Evolutionary conservation across 2,329 filamentous ascomycete species (phyloP), one percentile per base, ranked within the genome.

Genomic region (Chaetomiaceae sp.): DNA sequence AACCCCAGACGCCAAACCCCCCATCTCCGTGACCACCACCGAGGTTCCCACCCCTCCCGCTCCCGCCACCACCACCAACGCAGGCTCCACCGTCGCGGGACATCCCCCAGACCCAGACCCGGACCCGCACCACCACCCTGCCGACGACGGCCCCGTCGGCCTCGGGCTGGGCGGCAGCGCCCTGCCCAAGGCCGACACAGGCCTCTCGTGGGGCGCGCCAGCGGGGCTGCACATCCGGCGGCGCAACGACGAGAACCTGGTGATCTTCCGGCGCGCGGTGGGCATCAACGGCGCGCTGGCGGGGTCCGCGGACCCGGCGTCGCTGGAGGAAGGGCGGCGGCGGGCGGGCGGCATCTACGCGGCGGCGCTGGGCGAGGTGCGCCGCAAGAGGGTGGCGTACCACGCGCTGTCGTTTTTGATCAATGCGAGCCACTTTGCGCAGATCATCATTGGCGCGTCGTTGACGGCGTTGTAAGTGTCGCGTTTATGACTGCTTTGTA

Each of bases 371-470:
- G 19, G 46, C 12, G 57, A 58, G 12, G 63, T 68, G 54, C 56
- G 56, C 8, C 51, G 48, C 26, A 66, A 64, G 46, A 49, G 42
- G 1, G 38, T 59, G n/a, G 62, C 66, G 45, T 68, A 67, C 51
- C 56, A 56, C 1, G 11, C 64, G 1, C 56, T 71, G 9, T 64
- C 63, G 30, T 45, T 56, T 0, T 38, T 72, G 9, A 60, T 75
- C 32, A 73, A 74, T 54, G 17, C 60, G 1, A 64, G 65, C 30
- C 68, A 75, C 51, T 62, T 73, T 32, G 53, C 61, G 1, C 72
- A 76, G 51, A 66, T 76, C 35, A 56, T 75, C 32, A 65, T 74
- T 38, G 72, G 70, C 3, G 73, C 73, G 0, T 62, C 63, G 0
- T 61, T 77, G 11, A 74, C 73, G 1, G 66, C 69, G 0, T 60